Evolutionary conservation across 371 early-diverging fungal genomes (phyloP), one percentile per base, ranked within the genome.

Genomic region (Circinella minor): DNA sequence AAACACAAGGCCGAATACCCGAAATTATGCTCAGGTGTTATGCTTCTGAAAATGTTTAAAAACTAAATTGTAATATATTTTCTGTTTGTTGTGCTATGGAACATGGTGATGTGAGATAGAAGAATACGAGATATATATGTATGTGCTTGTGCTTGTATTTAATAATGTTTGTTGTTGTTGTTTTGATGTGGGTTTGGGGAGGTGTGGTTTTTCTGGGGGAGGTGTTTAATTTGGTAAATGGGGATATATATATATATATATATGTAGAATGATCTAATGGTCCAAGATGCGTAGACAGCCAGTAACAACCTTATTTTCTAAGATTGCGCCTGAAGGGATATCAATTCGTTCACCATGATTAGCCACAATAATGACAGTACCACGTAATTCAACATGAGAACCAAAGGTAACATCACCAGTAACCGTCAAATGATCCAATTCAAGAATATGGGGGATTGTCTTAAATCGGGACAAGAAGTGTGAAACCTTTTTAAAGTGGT

Each of bases 341-440:
- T 98, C 95, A 69, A 99, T 99, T 59, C 95, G 88, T 47, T 89
- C 89, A 39, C 98, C 98, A 64, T 97, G 94, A 81, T 97, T 98
- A 47, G 99, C 99, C 14, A 99, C 97, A 76, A 99, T 98, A 75
- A 99, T 99, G 48, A 99, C 99, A 10, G 99, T 99, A 61, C 99
- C 99, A 74, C 94, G 88, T 34, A 99, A 86, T 43, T 85, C 90
- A 46, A 99, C 98, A 79, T 97, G 94, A 63, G 93, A 86, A 38
- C 99, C 99, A 81, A 99, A 98, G 18, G 89, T 89, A 39, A 99
- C 99, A 87, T 99, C 98, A 60, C 99, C 99, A 43, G 98, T 95
- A 7, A 99, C 99, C 0, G 99, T 99, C 60, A 99, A 81, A 78
- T 98, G 99, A 80, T 99, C 99, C 34, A 99, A 87, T 72, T 99